Evolutionary conservation across 2,329 filamentous ascomycete species (phyloP), one percentile per base, ranked within the genome.

Genomic region (Colletotrichum ledebouriae): DNA sequence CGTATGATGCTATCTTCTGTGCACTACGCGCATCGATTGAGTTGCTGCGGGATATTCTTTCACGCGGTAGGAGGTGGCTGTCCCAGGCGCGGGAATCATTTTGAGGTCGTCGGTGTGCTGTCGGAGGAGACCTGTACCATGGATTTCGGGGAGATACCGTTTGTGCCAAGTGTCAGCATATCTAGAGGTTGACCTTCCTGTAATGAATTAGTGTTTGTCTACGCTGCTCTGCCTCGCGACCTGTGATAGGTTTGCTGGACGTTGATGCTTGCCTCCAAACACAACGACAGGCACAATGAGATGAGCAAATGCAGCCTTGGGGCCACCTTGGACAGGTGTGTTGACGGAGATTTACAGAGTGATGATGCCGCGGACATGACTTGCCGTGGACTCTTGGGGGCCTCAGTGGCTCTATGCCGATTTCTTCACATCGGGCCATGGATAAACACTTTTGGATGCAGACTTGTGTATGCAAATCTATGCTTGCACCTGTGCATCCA

Each of bases 141-240:
- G 0, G 3, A 47, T 47, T 0, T n/a, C n/a, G 17, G 22, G 44
- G 44, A 47, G 17, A 22, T 20, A 11, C 22, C n/a, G 44, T 1
- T 47, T 2, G 17, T 47, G 44, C 44, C n/a, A 0, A 20, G 44
- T 47, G 44, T 47, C 44, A 20, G 2, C n/a, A 47, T 11, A 2
- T 20, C 17, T 0, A 47, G 17, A 47, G 2, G 15, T 20, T 47
- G 44, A 47, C 4, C 11, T 5, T 12, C 2, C 17, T 22, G 17
- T 0, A 47, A 6, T 0, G 22, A 47, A 22, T 22, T 22, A 0
- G 9, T 7, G 6, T 0, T 47, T 1, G 6, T 20, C 10, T 11
- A 6, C 17, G 0, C 2, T 47, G 44, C 0, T 11, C 22, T 47
- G 3, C 44, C 4, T 47, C 12, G 2, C 7, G 7, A 11, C 15